These are phyloP conservation scores for Fusarium coicis DNA, from an alignment of 2,329 filamentous ascomycete genomes.

Conservation along the genomic window DNA sequence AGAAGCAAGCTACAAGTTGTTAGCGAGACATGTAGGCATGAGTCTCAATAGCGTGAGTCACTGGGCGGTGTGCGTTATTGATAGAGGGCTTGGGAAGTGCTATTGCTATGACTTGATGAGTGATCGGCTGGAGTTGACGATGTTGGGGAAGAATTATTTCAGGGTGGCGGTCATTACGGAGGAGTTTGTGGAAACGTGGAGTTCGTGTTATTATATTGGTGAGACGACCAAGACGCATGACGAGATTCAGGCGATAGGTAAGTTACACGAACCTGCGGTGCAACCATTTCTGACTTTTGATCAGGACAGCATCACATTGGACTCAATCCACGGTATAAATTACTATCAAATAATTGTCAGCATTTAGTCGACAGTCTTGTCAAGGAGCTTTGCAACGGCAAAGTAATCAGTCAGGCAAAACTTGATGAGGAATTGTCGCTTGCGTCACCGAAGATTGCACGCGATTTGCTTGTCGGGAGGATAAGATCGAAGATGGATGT, in stretches of 20 bases:
- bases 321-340: constrained; percentile 27
- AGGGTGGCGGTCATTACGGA: constrained; percentile 31
- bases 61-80: constrained; percentile 42
- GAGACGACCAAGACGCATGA: constrained; percentile 43
- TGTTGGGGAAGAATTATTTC: constrained; percentile 41
- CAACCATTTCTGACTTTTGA: too few relatives aligned
- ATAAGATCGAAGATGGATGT: constrained; percentile 35
- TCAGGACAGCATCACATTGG: constrained; percentile 22
- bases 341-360: constrained; percentile 42
- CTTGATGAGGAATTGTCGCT: constrained; percentile 38
- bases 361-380: constrained; percentile 40
- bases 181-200: constrained; percentile 41
- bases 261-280: not conserved
- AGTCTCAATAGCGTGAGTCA: constrained; percentile 43
- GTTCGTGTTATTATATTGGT: constrained; percentile 42
- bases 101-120: constrained; percentile 45
- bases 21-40: constrained; percentile 40
- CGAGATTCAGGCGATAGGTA: constrained; percentile 39
- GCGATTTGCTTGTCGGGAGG: constrained; percentile 35
- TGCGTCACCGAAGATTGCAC: constrained; percentile 37
- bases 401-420: constrained; percentile 41
- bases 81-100: constrained; percentile 30
- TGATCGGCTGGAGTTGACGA: constrained; percentile 38
- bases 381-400: constrained; percentile 43
- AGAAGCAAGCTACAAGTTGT: constrained; percentile 32